Evolutionary conservation across 495 filamentous ascomycete species (phyloP).

Genomic region (Aspergillus funiculosus): DNA sequence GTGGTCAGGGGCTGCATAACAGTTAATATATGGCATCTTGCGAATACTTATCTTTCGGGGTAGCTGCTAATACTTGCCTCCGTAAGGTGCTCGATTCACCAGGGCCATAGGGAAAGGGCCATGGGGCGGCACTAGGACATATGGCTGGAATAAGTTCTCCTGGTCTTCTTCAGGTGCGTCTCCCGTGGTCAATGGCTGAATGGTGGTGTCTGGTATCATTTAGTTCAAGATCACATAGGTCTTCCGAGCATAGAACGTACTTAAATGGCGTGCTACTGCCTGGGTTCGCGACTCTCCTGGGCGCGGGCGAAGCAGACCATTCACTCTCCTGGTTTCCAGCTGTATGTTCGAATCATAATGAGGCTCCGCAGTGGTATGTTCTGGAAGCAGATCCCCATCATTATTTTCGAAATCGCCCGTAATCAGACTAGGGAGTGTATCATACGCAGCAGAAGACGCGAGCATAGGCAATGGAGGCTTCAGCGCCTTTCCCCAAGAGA

Average conservation of each 20-base stretch:
- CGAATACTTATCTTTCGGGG: too few species aligned
- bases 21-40: constrained; percentile 9
- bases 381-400: constrained; percentile 29
- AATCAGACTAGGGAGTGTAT: constrained; percentile 23
- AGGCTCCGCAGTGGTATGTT: constrained; percentile 52
- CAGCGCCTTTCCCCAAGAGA: constrained; percentile 63
- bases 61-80: constrained; percentile 37
- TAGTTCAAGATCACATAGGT: constrained; percentile 1
- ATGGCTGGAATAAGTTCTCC: constrained; percentile 55
- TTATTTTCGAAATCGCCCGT: not conserved
- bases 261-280: constrained; percentile 57
- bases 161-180: constrained; percentile 49
- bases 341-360: constrained; percentile 59
- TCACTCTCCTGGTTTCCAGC: constrained; percentile 54
- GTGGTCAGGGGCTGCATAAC: constrained; percentile 47
- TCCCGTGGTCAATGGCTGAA: constrained; percentile 45
- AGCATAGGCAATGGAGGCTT: constrained; percentile 56
- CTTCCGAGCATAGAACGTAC: constrained; percentile 22
- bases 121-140: constrained; percentile 48
- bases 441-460: constrained; percentile 42
- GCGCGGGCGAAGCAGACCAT: constrained; percentile 45
- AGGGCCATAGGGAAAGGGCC: constrained; percentile 64
- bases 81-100: constrained; percentile 62
- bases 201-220: constrained; percentile 44
- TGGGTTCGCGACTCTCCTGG: constrained; percentile 47